phyloP scores from a whole-genome alignment of 805 yeast genomes.

The Wickerhamomyces subpelliculosus region DNA sequence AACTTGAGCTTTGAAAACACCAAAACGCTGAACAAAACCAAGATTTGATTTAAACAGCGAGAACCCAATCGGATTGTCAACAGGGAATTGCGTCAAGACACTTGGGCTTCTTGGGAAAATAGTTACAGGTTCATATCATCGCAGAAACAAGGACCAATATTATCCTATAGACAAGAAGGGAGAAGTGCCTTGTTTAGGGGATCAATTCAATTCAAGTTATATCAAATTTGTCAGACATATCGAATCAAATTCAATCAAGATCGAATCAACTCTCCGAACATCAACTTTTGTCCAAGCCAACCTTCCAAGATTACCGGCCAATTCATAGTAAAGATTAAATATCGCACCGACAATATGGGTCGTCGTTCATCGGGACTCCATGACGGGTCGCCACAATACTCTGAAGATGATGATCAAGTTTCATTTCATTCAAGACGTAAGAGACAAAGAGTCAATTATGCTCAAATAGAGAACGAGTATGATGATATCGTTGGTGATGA shows the following conservation, averaged over 20 bases:
- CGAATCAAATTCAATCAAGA: neutral
- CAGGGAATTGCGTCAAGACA: no score
- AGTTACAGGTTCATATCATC: no score
- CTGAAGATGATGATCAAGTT: constrained; percentile 20
- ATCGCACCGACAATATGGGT: neutral
- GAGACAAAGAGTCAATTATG: constrained; percentile 26
- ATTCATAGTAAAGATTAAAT: neutral
- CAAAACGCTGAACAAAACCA: no score
- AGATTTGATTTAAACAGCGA: no score
- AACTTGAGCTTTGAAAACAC: no score
- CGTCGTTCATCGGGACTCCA: neutral
- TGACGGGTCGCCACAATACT: constrained; percentile 3
- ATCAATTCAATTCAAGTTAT: no score
- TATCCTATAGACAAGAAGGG: no score
- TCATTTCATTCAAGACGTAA: constrained; percentile 26
- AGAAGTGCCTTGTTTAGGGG: no score
- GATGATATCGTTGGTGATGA: constrained; percentile 3
- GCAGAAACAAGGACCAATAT: no score
- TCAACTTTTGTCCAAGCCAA: neutral
- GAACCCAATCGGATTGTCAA: no score
- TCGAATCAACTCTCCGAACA: neutral
- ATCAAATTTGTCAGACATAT: no score
- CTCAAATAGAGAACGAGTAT: constrained; percentile 26
- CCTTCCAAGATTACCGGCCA: neutral
- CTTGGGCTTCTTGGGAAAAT: no score